A percentile compares a stretch with the other conserved stretches of the same genome.
These are phyloP conservation scores for Leptographium flavum DNA, from an alignment of 2,329 filamentous ascomycete species.

Conservation along the genomic window DNA sequence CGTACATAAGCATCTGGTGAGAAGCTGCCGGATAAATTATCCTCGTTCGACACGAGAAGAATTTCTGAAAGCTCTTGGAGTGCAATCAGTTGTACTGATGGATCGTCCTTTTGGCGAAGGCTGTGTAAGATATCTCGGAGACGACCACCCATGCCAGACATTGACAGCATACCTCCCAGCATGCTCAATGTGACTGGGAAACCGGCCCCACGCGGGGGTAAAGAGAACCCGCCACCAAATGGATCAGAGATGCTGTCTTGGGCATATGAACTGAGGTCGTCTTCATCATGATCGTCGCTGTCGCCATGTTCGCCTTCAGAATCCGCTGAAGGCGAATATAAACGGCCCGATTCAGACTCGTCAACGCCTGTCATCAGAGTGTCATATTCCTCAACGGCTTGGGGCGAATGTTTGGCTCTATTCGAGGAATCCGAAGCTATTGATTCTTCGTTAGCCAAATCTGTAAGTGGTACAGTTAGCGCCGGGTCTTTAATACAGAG, in stretches of 20 bases:
- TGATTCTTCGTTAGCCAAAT: background rate
- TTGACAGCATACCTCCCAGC: slow-evolving; percentile 85
- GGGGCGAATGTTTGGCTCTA: background rate
- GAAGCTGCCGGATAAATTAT: slow-evolving; percentile 90
- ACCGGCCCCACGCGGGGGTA: slow-evolving; percentile 46
- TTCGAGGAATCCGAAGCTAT: background rate
- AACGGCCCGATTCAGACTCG: slow-evolving; percentile 27
- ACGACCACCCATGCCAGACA: slow-evolving; percentile 68
- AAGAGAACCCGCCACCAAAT: slow-evolving; percentile 51
- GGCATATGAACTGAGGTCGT: slow-evolving; percentile 17
- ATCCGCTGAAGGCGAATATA: background rate
- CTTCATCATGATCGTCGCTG: slow-evolving; percentile 35
- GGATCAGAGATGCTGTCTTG: slow-evolving; percentile 30
- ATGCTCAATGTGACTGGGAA: slow-evolving; percentile 74
- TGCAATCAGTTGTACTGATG: slow-evolving; percentile 78
- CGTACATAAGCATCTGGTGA: slow-evolving; percentile 90
- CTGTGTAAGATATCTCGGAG: slow-evolving; percentile 65
- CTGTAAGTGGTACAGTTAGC: background rate
- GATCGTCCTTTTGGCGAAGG: slow-evolving; percentile 71
- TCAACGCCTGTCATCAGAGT: slow-evolving; percentile 58
- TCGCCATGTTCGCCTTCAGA: slow-evolving; percentile 21
- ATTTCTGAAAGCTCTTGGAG: slow-evolving; percentile 89
- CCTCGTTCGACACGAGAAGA: slow-evolving; percentile 86
- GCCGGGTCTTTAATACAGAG: background rate
- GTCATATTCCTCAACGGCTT: slow-evolving; percentile 25